These are phyloP conservation scores for Citrullus colocynthis DNA, from an alignment of 306 rosid species.

Conservation along the genomic window DNA sequence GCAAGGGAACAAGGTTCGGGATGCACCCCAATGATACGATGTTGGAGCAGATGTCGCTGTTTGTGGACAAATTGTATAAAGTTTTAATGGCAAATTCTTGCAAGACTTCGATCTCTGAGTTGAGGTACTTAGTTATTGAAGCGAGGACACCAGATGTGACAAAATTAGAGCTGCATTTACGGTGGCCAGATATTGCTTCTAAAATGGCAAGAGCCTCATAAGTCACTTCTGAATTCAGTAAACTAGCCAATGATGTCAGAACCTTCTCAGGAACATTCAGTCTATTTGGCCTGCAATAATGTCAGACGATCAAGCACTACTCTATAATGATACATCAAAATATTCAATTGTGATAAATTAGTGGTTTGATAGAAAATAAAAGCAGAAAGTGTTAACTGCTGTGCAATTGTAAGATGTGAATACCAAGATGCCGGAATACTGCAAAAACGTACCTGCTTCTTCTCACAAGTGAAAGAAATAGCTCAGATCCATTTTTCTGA, in stretches of 20 bases:
- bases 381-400: background rate
- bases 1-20: conserved; percentile 49
- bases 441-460: conserved; percentile 45
- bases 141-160: conserved; percentile 38
- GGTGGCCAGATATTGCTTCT: conserved; percentile 50
- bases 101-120: conserved; percentile 30
- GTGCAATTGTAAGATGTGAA: background rate
- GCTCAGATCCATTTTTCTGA: conserved; percentile 47
- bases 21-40: conserved; percentile 43
- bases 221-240: conserved; percentile 43
- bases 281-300: conserved; percentile 36
- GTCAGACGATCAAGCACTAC: background rate
- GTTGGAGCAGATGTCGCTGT: conserved; percentile 25
- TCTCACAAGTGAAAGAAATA: conserved; percentile 41
- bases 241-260: conserved; percentile 31
- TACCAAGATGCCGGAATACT: background rate
- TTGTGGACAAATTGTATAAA: conserved; percentile 41
- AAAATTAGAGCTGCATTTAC: conserved; percentile 24
- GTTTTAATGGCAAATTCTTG: conserved; percentile 40
- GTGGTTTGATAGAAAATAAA: background rate
- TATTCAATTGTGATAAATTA: background rate
- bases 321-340: background rate
- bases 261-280: conserved; percentile 29
- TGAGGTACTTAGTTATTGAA: conserved; percentile 34
- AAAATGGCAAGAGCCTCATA: conserved; percentile 53